Conservation (phyloP, 257 asterid species). For the Solanum sitiens region DNA sequence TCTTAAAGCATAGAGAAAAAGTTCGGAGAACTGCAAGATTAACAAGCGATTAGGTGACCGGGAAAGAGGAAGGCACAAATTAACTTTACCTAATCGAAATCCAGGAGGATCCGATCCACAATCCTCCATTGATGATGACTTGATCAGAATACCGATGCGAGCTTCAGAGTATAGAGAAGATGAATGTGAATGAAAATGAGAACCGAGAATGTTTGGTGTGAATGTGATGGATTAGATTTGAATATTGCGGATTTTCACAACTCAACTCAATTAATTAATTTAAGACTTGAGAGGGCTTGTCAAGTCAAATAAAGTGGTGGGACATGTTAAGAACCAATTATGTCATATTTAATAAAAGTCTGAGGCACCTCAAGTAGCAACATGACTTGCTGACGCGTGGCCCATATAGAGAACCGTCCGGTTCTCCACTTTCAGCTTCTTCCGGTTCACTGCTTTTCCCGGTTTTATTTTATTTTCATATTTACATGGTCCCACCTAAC, state of each 20-base stretch:
- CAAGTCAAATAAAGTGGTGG: neutral
- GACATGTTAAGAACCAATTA: neutral
- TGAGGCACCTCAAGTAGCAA: neutral
- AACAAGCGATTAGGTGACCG: neutral
- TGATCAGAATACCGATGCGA: conserved; percentile 3
- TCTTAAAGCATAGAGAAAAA: neutral
- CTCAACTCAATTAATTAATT: neutral
- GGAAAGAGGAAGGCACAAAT: neutral
- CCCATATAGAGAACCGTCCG: neutral
- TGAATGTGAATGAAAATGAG: conserved; percentile 8
- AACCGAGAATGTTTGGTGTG: neutral
- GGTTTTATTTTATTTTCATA: neutral
- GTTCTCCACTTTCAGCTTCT: neutral
- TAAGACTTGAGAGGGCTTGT: neutral
- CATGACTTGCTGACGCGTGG: neutral
- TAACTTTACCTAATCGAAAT: conserved; percentile 39
- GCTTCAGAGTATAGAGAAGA: neutral
- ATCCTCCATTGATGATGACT: conserved; percentile 35
- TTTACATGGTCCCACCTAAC: neutral
- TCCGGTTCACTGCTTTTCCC: neutral
- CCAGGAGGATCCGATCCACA: conserved; percentile 47
- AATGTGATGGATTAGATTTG: conserved; percentile 2
- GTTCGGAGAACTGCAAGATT: neutral
- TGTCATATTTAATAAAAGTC: neutral
- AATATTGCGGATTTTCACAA: neutral